Evolutionary conservation across 31 red algal genomes (phyloP), one percentile per base, ranked within the genome.

Genomic region (Asparagopsis taxiformis): DNA sequence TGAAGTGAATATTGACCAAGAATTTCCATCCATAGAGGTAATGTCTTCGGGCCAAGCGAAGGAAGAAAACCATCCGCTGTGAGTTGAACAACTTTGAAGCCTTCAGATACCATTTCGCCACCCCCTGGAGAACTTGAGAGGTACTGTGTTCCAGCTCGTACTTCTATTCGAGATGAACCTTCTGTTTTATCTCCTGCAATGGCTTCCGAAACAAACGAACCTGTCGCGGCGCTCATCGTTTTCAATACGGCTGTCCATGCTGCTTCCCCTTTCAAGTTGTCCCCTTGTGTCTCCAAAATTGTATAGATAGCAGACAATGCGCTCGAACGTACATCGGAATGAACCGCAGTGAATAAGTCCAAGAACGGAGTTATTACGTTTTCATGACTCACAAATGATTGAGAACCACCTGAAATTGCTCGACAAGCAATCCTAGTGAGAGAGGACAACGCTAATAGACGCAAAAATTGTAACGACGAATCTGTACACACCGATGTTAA

Each of bases 71-170:
- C 88, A 48, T 83, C 79, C 3, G 78, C 78, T 24, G 84, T 82
- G 21, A 84, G 37, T 70, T 91, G 88, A 1, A 91, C 88, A 48
- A 83, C 37, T 53, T 77, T 80, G 70, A 91, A 91, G 23, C 76
- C 88, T n/a, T 90, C 77, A 37, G 86, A 87, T 19, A 87, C 56
- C 26, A 59, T 87, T 34, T 87, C 82, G 1, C 17, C 16, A 60
- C 41, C 57, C 15, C 44, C 26, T 10, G 44, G 21, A 21, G 34
- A 13, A n/a, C 43, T 39, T 15, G 13, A 31, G 10, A 44, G 17
- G 9, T 34, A 55, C 33, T 66, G 51, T 44, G 58, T 32, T 3
- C 17, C 51, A 34, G 22, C 37, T 15, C 0, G 11, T 19, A 2
- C 53, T n/a, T 34, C 50, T 11, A 39, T 59, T 43, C 22, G 15